phyloP scores from a whole-genome alignment of 163 green algal genomes.

The Scenedesmus sp. region DNA sequence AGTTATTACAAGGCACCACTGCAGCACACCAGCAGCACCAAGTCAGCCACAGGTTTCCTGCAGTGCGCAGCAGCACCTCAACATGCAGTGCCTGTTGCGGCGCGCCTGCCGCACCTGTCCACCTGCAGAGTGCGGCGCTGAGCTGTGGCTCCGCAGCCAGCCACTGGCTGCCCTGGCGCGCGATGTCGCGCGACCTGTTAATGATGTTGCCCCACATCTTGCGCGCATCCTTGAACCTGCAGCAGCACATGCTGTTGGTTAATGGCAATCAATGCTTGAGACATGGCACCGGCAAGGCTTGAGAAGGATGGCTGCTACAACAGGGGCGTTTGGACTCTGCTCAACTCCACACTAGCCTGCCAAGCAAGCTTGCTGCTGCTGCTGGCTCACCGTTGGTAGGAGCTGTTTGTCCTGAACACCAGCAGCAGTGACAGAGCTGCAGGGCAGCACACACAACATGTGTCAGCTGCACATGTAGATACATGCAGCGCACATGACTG shows the following conservation, averaged over 20 bases:
- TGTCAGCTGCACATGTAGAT: background rate
- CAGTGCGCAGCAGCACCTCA: background rate
- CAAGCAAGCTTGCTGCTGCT: background rate
- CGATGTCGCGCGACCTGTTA: slow-evolving; percentile 84
- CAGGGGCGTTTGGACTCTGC: background rate
- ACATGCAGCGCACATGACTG: background rate
- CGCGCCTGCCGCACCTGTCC: background rate
- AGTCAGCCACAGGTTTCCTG: background rate
- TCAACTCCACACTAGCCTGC: background rate
- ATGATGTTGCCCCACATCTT: slow-evolving; percentile 85
- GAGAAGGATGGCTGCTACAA: no score
- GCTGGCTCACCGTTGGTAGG: slow-evolving; percentile 51
- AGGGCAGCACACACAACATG: background rate
- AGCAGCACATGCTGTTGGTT: slow-evolving; percentile 58
- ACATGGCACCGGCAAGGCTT: background rate
- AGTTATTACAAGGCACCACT: background rate
- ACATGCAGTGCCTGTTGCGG: background rate
- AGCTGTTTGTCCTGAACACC: slow-evolving; percentile 86
- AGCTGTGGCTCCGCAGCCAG: background rate
- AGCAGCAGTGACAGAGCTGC: slow-evolving; percentile 82
- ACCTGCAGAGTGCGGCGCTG: background rate
- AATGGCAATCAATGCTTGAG: background rate
- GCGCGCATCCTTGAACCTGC: slow-evolving; percentile 84
- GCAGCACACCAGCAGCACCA: background rate
- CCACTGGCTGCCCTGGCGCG: slow-evolving; percentile 69